phyloP scores from a whole-genome alignment of 352 stramenopile genomes.

The Blastocystis sp. region DNA sequence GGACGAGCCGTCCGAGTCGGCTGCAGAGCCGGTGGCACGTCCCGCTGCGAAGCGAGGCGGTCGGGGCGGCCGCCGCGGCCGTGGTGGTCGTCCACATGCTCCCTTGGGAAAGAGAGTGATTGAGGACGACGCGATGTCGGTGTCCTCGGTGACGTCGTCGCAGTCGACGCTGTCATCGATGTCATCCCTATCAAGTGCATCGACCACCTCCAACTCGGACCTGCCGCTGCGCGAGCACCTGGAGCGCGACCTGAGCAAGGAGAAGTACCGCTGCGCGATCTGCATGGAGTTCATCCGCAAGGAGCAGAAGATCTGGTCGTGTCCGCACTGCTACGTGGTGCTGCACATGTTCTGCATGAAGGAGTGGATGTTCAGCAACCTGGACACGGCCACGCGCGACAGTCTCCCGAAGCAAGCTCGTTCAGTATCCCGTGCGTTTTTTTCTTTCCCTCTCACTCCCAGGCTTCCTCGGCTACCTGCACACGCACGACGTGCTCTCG shows the following conservation, averaged over 20 bases:
- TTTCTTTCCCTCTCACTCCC: not conserved
- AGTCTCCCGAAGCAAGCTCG: constrained; percentile 4
- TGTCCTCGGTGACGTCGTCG: not conserved
- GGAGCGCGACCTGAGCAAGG: not conserved
- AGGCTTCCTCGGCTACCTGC: constrained; percentile 37
- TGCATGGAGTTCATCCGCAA: constrained; percentile 34
- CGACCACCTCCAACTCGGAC: not conserved
- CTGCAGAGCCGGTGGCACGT: not conserved
- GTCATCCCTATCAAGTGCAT: not conserved
- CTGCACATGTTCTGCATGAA: constrained; percentile 52
- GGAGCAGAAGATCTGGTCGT: constrained; percentile 38
- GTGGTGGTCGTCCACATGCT: not conserved
- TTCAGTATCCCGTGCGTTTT: not conserved
- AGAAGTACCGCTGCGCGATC: constrained; percentile 46
- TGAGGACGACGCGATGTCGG: not conserved
- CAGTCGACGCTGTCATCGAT: not conserved
- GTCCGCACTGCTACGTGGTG: constrained; percentile 29
- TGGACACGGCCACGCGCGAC: constrained; percentile 9
- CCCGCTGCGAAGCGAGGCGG: not conserved
- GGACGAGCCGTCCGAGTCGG: not conserved
- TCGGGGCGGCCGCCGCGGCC: not conserved
- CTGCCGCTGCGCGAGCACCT: constrained; percentile 31
- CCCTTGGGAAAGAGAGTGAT: not conserved
- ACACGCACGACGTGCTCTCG: not conserved
- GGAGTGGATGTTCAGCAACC: constrained; percentile 51